phyloP scores from a whole-genome alignment of 139 green algal species.

The Chlorella vulgaris region DNA sequence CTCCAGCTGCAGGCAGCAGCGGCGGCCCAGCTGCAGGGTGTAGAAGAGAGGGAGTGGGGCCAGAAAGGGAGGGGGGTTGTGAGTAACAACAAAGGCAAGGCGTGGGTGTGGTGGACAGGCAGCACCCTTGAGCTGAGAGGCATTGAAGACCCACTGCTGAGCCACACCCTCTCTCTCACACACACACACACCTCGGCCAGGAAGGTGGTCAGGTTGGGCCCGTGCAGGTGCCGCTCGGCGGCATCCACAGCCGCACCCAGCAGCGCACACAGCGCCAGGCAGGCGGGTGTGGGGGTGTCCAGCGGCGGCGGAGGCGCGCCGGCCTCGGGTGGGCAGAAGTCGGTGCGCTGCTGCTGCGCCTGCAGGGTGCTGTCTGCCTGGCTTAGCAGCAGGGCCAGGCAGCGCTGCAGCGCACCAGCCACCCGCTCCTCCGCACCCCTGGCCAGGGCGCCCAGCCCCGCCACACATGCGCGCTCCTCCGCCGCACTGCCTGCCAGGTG shows the following conservation, averaged over 20 bases:
- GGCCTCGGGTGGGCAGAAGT: conserved; percentile 61
- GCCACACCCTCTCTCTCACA: conserved; percentile 26
- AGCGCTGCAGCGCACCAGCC: conserved; percentile 47
- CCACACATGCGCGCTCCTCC: conserved; percentile 42
- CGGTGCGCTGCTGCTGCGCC: conserved; percentile 57
- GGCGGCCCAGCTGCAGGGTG: conserved; percentile 43
- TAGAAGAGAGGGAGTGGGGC: too few species aligned
- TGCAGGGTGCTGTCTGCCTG: conserved; percentile 61
- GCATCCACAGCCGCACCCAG: conserved; percentile 41
- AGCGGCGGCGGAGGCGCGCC: conserved; percentile 42
- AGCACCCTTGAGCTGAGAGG: conserved; percentile 1
- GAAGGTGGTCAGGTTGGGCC: conserved; percentile 57
- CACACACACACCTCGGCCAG: conserved; percentile 54
- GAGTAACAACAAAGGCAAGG: not conserved
- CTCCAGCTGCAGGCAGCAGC: conserved; percentile 38
- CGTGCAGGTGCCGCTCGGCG: conserved; percentile 53
- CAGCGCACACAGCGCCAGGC: conserved; percentile 49
- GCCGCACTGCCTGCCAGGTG: conserved; percentile 21
- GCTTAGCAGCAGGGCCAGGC: conserved; percentile 51
- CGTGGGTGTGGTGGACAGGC: not conserved
- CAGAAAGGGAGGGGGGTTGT: not conserved
- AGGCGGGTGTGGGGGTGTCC: conserved; percentile 67
- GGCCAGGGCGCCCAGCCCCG: conserved; percentile 57
- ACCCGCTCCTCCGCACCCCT: conserved; percentile 56
- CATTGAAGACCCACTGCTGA: not conserved